These are phyloP conservation scores for Boletellus emodensis DNA, from an alignment of 768 basidiomycete species.

Conservation along the genomic window DNA sequence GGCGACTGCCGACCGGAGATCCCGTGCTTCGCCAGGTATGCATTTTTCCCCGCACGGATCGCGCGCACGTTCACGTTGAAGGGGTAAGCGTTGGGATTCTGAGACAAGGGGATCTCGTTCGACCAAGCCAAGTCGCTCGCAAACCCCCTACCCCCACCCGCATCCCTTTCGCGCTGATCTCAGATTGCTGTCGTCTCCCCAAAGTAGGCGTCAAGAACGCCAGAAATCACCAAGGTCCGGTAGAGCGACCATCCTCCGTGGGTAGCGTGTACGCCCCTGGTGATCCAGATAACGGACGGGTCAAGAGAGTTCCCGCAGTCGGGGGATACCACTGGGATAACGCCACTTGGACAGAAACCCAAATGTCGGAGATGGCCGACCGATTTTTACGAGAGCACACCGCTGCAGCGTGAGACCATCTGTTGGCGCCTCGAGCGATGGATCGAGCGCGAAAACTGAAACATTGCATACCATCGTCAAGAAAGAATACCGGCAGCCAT, in stretches of 20 bases:
- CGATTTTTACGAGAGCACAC: conserved; percentile 11
- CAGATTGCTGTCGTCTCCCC: conserved; percentile 12
- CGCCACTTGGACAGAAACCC: conserved; percentile 8
- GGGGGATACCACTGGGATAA: background rate
- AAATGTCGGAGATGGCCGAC: conserved; percentile 13
- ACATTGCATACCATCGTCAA: conserved; percentile 1
- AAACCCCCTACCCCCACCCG: background rate
- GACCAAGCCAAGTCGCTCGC: background rate
- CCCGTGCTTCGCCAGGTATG: conserved; percentile 2
- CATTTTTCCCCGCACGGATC: conserved; percentile 4
- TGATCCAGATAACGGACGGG: conserved; percentile 16
- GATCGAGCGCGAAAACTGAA: conserved; percentile 9
- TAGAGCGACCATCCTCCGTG: conserved; percentile 11
- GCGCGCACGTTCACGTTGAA: conserved; percentile 1
- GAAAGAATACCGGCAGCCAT: conserved; percentile 6
- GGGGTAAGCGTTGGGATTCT: background rate
- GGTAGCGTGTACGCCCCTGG: conserved; percentile 11
- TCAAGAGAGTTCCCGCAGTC: conserved; percentile 3
- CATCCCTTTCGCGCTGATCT: conserved; percentile 12
- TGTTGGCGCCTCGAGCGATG: conserved; percentile 14
- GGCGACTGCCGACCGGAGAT: conserved; percentile 8
- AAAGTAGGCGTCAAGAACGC: conserved; percentile 6
- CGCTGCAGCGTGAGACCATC: background rate
- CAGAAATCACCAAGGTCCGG: conserved; percentile 12
- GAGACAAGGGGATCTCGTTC: background rate